A percentile compares a stretch with the other conserved stretches of the same genome.
phyloP scores from a whole-genome alignment of 768 basidiomycete genomes.

The Boletellus ananas region DNA sequence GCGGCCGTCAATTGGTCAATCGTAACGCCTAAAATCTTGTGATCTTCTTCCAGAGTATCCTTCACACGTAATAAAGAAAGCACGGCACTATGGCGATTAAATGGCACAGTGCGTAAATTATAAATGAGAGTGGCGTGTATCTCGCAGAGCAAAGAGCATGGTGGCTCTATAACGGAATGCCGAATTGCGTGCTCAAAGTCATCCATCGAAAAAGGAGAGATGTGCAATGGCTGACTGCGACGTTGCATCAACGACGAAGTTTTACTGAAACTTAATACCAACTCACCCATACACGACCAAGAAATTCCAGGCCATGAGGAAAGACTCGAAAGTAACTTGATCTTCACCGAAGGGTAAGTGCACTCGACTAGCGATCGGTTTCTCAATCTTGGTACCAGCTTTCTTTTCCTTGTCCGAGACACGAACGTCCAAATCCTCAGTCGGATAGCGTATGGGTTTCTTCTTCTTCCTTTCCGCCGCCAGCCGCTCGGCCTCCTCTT shows the following conservation, averaged over 20 bases:
- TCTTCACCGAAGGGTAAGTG: conserved; percentile 67
- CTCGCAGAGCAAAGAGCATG: conserved; percentile 79
- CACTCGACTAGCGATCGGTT: conserved; percentile 60
- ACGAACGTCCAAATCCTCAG: conserved; percentile 84
- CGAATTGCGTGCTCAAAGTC: conserved; percentile 87
- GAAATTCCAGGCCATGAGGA: conserved; percentile 93
- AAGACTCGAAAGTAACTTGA: conserved; percentile 69
- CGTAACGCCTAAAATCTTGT: conserved; percentile 49
- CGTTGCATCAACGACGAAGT: conserved; percentile 5
- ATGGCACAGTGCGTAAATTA: conserved; percentile 78
- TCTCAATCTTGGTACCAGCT: conserved; percentile 62
- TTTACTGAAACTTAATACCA: neutral
- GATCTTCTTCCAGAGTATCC: conserved; percentile 41
- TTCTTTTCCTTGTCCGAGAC: conserved; percentile 80
- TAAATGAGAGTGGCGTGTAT: conserved; percentile 88
- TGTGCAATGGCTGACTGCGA: conserved; percentile 74
- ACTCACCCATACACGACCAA: conserved; percentile 88
- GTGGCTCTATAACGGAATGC: conserved; percentile 64
- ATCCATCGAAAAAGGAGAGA: conserved; percentile 89
- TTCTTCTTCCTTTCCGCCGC: conserved; percentile 83
- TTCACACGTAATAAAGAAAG: conserved; percentile 52
- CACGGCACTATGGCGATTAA: conserved; percentile 70
- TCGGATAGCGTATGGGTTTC: conserved; percentile 87
- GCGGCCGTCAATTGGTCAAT: conserved; percentile 61
- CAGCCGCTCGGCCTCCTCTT: conserved; percentile 68